These are phyloP conservation scores for Curvularia sp. DNA, from an alignment of 2,329 filamentous ascomycete species.

Conservation along the genomic window DNA sequence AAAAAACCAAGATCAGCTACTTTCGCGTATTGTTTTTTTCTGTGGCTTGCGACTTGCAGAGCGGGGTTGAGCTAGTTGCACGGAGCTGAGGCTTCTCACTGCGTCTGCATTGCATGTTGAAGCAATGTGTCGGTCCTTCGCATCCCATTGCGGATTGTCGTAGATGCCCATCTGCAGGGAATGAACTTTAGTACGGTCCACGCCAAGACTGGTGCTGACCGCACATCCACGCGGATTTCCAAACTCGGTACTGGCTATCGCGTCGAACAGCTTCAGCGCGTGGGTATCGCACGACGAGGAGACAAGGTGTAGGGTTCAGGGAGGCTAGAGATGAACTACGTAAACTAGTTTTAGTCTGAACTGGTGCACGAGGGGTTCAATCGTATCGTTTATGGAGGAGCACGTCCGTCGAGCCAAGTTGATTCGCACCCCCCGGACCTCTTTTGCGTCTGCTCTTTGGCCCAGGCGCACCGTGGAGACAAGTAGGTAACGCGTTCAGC, in stretches of 20 bases:
- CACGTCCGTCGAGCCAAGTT: background rate
- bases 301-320: background rate
- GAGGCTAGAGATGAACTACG: background rate
- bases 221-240: background rate
- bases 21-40: constrained; percentile 19
- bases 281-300: background rate
- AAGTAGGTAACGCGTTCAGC: background rate
- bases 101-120: background rate
- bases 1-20: background rate
- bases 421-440: background rate
- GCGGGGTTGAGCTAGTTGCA: background rate
- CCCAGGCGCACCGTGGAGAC: background rate
- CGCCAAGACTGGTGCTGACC: background rate
- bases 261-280: background rate
- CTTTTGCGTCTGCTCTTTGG: background rate
- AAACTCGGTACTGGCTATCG: background rate
- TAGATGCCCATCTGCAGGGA: background rate
- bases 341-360: background rate
- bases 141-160: background rate
- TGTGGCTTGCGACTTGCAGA: background rate
- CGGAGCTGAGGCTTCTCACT: background rate
- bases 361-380: background rate
- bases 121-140: background rate
- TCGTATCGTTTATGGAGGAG: background rate
- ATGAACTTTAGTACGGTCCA: background rate